Evolutionary conservation across 75 land plant genomes (phyloP).

Genomic region (Pinus taeda): DNA sequence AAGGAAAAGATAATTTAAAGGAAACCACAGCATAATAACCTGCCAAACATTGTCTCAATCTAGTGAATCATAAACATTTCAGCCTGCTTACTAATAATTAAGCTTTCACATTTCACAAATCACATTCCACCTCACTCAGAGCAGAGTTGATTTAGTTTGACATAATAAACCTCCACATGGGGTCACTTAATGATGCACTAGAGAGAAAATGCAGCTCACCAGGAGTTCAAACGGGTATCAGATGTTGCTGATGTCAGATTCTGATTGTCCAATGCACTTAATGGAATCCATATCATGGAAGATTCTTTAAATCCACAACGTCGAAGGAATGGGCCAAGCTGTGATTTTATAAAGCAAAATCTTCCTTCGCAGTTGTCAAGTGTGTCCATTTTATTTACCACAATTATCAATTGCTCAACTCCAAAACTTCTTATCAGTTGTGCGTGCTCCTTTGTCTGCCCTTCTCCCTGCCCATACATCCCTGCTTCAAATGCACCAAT

Average conservation of each 20-base stretch:
- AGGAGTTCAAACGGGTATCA: slow-evolving; percentile 17
- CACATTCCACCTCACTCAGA: no score
- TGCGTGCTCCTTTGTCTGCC: slow-evolving; percentile 52
- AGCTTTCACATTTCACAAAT: background rate
- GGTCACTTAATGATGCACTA: background rate
- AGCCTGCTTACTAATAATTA: no score
- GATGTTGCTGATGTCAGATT: slow-evolving; percentile 33
- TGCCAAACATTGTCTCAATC: no score
- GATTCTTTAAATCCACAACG: slow-evolving; percentile 51
- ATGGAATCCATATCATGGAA: slow-evolving; percentile 35
- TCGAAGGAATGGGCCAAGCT: slow-evolving; percentile 30
- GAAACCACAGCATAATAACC: no score
- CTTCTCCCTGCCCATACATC: slow-evolving; percentile 38
- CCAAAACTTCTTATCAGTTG: slow-evolving; percentile 48
- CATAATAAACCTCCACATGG: background rate
- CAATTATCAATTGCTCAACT: slow-evolving; percentile 42
- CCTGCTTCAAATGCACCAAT: slow-evolving; percentile 48
- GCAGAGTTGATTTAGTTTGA: background rate
- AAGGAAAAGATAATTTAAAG: background rate
- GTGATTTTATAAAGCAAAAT: slow-evolving; percentile 27
- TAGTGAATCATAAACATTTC: no score
- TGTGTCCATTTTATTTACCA: slow-evolving; percentile 45
- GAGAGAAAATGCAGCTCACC: slow-evolving; percentile 17
- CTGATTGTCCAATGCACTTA: slow-evolving; percentile 44
- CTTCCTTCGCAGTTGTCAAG: slow-evolving; percentile 32